A percentile compares a stretch with the other conserved stretches of the same genome.
phyloP scores from a whole-genome alignment of 805 yeast genomes.

The Sugiyamaella mastotermitis region DNA sequence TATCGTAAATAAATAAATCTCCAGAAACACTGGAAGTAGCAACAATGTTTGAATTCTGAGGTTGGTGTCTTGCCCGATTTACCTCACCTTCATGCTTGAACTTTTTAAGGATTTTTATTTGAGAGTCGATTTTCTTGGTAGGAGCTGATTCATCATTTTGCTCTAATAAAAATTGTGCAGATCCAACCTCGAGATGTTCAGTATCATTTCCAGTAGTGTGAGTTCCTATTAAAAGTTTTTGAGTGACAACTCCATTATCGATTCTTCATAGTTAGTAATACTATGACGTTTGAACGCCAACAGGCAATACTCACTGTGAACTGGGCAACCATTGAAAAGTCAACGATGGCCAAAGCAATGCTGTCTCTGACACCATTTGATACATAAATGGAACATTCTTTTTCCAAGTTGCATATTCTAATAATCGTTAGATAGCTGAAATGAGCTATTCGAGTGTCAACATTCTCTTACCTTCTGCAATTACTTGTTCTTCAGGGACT shows the following conservation, averaged over 20 bases:
- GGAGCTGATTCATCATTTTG: conserved; percentile 1
- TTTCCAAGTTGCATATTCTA: conserved; percentile 61
- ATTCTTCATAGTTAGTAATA: neutral
- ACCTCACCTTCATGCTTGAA: conserved; percentile 67
- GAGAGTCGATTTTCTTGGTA: conserved; percentile 3
- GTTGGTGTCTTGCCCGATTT: conserved; percentile 53
- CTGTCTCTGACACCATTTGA: conserved; percentile 63
- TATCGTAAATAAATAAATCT: conserved; percentile 26
- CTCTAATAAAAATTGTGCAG: conserved; percentile 14
- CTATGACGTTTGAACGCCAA: neutral
- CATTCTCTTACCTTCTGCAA: too few relatives aligned
- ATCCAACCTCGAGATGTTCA: conserved; percentile 19
- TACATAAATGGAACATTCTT: conserved; percentile 75
- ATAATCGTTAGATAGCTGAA: too few relatives aligned
- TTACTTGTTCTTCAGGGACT: conserved; percentile 9
- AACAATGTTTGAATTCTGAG: conserved; percentile 38
- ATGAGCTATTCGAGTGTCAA: too few relatives aligned
- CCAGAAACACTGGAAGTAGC: conserved; percentile 48
- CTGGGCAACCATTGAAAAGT: conserved; percentile 65
- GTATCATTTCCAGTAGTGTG: conserved; percentile 17
- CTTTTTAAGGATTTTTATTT: conserved; percentile 32
- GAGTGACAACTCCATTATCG: conserved; percentile 11
- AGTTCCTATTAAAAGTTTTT: conserved; percentile 16
- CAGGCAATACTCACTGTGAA: conserved; percentile 11
- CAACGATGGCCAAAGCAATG: conserved; percentile 64